These are phyloP conservation scores for Blepharisma stoltei DNA, from an alignment of 73 alveolate species.

Conservation along the genomic window DNA sequence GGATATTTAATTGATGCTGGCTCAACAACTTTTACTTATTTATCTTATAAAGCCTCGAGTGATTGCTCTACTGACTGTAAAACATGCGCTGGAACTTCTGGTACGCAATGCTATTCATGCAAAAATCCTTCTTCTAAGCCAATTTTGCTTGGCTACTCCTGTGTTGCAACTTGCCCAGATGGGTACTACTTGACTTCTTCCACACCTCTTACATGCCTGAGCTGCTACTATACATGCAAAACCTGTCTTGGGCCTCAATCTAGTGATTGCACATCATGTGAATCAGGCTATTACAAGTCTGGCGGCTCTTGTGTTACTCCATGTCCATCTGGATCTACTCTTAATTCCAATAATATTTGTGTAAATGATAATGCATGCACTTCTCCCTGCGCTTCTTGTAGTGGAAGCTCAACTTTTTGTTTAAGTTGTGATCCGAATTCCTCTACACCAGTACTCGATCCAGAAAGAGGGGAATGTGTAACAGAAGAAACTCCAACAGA, in stretches of 20 bases:
- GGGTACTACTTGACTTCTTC: neutral
- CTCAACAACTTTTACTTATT: neutral
- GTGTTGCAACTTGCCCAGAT: neutral
- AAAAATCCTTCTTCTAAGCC: neutral
- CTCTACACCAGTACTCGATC: too few species aligned
- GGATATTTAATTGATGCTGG: neutral
- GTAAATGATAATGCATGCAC: neutral
- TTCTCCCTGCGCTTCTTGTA: constrained; percentile 5
- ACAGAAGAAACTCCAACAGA: neutral
- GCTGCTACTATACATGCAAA: neutral
- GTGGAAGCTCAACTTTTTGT: neutral
- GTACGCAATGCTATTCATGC: neutral
- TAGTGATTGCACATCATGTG: neutral
- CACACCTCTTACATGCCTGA: neutral
- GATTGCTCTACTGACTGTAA: neutral
- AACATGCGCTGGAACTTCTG: neutral
- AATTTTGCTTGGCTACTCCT: neutral
- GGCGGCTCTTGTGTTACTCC: neutral
- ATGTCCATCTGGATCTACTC: constrained; percentile 8
- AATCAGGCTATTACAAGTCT: neutral
- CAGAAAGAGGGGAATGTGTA: neutral
- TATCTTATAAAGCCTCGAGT: neutral
- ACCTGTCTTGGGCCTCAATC: neutral
- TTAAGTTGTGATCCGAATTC: neutral
- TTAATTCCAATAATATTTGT: neutral